These are phyloP conservation scores for Vitis riparia DNA, from an alignment of 164 flowering plant genomes.

Conservation along the genomic window DNA sequence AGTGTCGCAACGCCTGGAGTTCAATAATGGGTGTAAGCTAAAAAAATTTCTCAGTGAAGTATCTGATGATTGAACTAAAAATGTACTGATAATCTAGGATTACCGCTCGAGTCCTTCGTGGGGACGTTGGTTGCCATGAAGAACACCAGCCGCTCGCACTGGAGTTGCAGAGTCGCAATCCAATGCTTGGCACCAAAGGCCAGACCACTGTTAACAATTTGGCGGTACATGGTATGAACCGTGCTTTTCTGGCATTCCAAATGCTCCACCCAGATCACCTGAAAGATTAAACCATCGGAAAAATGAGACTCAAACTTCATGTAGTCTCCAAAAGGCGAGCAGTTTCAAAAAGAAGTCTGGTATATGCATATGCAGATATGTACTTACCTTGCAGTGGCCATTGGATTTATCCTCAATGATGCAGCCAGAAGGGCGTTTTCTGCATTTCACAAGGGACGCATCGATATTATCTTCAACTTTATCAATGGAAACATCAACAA, in stretches of 20 bases:
- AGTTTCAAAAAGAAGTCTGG: background rate
- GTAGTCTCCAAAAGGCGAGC: background rate
- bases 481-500: slow-evolving; percentile 92
- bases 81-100: slow-evolving; percentile 1
- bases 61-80: background rate
- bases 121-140: slow-evolving; percentile 99
- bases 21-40: background rate
- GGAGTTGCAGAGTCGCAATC: slow-evolving; percentile 82
- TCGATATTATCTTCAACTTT: slow-evolving; percentile 71
- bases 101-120: slow-evolving; percentile 89
- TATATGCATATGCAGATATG: too few species aligned
- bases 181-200: slow-evolving; percentile 96
- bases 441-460: slow-evolving; percentile 68
- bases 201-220: slow-evolving; percentile 74
- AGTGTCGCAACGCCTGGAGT: slow-evolving; percentile 70
- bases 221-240: slow-evolving; percentile 67
- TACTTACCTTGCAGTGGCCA: slow-evolving; percentile 88
- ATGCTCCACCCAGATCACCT: slow-evolving; percentile 98
- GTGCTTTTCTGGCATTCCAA: slow-evolving; percentile 72
- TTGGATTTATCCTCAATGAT: slow-evolving; percentile 85
- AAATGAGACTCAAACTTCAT: background rate
- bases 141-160: slow-evolving; percentile 87
- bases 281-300: slow-evolving; percentile 11
- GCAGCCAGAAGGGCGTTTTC: slow-evolving; percentile 94
- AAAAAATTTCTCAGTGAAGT: background rate